phyloP scores from a whole-genome alignment of 805 yeast genomes.

The Ogataea degrootiae region DNA sequence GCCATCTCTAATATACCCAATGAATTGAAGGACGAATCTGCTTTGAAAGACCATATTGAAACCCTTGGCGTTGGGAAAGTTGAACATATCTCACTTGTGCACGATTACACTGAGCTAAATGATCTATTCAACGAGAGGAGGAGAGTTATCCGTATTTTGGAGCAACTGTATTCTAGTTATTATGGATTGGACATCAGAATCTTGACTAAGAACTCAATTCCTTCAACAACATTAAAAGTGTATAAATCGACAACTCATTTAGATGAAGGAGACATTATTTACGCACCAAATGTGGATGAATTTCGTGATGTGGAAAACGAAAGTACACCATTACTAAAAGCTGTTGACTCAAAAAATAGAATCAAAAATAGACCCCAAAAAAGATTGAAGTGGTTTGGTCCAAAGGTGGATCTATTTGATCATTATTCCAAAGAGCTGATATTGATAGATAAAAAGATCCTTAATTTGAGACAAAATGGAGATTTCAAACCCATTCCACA shows the following conservation, averaged over 20 bases:
- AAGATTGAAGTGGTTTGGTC: constrained; percentile 21
- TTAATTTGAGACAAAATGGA: constrained; percentile 24
- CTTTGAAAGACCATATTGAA: constrained; percentile 46
- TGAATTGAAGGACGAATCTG: constrained; percentile 37
- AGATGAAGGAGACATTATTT: constrained; percentile 10
- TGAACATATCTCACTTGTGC: constrained; percentile 43
- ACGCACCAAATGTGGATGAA: constrained; percentile 7
- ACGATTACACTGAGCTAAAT: constrained; percentile 36
- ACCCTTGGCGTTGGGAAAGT: constrained; percentile 53
- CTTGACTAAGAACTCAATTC: constrained; percentile 16
- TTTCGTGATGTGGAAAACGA: constrained; percentile 4
- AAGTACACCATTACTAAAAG: constrained; percentile 18
- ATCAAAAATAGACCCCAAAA: constrained; percentile 20
- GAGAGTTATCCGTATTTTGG: constrained; percentile 32
- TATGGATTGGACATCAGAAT: constrained; percentile 39
- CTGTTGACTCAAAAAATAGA: constrained; percentile 11
- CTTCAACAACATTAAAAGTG: constrained; percentile 27
- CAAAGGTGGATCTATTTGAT: constrained; percentile 30
- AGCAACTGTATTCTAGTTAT: constrained; percentile 36
- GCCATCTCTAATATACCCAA: constrained; percentile 51
- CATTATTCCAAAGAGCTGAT: constrained; percentile 32
- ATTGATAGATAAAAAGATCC: constrained; percentile 36
- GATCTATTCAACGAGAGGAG: constrained; percentile 33
- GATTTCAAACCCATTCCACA: constrained; percentile 39
- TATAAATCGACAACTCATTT: constrained; percentile 21